Base-by-base conservation (phyloP, 2,329 filamentous ascomycete genomes). In the Xylariaceae sp. region DNA sequence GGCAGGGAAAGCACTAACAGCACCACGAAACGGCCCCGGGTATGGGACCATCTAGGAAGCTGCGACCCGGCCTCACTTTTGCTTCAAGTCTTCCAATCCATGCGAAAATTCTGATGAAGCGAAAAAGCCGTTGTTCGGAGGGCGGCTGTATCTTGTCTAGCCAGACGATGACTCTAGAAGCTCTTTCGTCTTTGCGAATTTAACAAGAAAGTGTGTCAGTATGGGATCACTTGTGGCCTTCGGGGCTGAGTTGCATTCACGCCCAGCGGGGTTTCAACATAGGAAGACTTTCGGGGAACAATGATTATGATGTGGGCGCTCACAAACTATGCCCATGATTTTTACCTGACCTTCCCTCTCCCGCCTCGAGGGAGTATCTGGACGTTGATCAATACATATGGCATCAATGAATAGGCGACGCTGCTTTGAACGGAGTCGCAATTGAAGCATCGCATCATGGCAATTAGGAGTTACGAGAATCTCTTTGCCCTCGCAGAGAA, bases 381-480 rank as follows among this genome's bases (percentile, higher is more conserved):
- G 27, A 3, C 44, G 35, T 39, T 48, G 46, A 16, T 48, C 42
- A 22, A 48, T 48, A 19, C 46, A 48, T 2, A 48, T 44, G 1
- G 46, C 46, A 38, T 48, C 46, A n/a, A 48, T 25, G 20, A 44
- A 45, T 19, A 48, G 23, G 14, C 34, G 32, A 1, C 42, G 41
- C 10, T 22, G 22, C 8, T 38, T 23, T 3, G 5, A 40, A 2
- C 22, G 10, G 3, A 12, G 25, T 10, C 46, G 41, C 19, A 48
- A 12, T 2, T 32, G 8, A 1, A 42, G 7, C 2, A 50, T 21
- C 11, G 48, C 48, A 29, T 37, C 37, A 3, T 40, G 19, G 22
- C 45, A 50, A 17, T 47, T 50, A 5, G 33, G 33, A 2, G 41
- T 45, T 4, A 50, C 38, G 5, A 44, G 41, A 11, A 50, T 37